Percentiles rank a stretch among this genome's conserved stretches.
Evolutionary conservation across 495 filamentous ascomycete genomes (phyloP).

Genomic region (Jackrogersella minutella): DNA sequence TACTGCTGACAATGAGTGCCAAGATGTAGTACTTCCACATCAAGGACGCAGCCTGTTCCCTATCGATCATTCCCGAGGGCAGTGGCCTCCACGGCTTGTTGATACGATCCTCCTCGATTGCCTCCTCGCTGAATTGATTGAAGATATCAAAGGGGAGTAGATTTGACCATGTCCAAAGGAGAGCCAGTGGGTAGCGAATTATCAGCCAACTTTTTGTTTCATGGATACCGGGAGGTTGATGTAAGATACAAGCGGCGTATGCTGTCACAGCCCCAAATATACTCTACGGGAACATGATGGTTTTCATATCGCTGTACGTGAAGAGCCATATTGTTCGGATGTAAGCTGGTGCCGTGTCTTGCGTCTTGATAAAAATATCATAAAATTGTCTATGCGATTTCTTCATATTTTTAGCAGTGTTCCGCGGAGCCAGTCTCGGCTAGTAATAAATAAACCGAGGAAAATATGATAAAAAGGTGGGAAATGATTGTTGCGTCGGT

Average conservation of each 20-base stretch:
- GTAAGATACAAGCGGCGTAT: neutral
- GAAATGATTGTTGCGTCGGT: no score
- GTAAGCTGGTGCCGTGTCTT: neutral
- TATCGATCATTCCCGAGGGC: constrained; percentile 41
- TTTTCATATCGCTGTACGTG: constrained; percentile 13
- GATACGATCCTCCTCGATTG: constrained; percentile 57
- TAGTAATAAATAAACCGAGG: neutral
- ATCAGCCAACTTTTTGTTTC: neutral
- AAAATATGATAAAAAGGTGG: neutral
- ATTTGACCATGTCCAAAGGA: constrained; percentile 42
- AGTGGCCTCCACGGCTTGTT: constrained; percentile 69
- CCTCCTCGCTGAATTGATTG: constrained; percentile 57
- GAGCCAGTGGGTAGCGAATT: constrained; percentile 8
- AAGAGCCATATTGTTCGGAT: constrained; percentile 6
- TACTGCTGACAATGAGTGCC: constrained; percentile 9
- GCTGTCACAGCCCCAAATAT: constrained; percentile 4
- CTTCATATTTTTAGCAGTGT: neutral
- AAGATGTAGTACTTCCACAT: neutral
- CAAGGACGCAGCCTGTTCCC: neutral
- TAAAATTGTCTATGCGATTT: neutral
- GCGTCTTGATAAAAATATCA: neutral
- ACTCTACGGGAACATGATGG: constrained; percentile 6
- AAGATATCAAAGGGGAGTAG: constrained; percentile 53
- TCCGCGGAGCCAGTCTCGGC: neutral
- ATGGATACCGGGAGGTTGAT: neutral